A percentile compares a stretch with the other conserved stretches of the same genome.
These are phyloP conservation scores for Eucalyptus erythrocorys DNA, from an alignment of 345 rosid genomes.

Conservation along the genomic window DNA sequence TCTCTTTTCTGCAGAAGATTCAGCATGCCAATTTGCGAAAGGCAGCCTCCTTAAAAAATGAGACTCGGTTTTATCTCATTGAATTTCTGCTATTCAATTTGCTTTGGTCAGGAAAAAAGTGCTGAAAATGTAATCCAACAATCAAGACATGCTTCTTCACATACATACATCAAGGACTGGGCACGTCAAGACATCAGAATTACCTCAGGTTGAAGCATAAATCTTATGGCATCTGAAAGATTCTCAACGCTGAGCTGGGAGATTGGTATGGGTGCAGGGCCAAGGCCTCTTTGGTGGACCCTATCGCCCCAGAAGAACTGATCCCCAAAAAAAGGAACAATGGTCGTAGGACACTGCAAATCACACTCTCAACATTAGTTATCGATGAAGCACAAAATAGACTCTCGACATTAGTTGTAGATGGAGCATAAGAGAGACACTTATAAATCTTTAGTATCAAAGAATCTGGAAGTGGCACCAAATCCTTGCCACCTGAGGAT, in stretches of 20 bases:
- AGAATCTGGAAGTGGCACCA: neutral
- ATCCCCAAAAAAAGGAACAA: conserved; percentile 97
- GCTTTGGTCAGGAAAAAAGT: neutral
- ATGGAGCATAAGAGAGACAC: neutral
- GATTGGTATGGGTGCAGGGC: conserved; percentile 83
- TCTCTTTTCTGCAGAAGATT: neutral
- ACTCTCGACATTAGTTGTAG: neutral
- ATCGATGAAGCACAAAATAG: neutral
- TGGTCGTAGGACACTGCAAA: conserved; percentile 87
- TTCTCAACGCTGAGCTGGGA: conserved; percentile 63
- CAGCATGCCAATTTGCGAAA: neutral
- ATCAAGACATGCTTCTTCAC: neutral
- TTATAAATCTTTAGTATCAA: neutral
- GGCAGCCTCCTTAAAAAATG: neutral
- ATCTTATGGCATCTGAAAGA: conserved; percentile 63
- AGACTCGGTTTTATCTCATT: neutral
- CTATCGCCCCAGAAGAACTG: conserved; percentile 99
- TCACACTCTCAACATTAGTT: neutral
- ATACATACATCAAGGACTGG: neutral
- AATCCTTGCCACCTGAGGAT: neutral
- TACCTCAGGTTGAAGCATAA: conserved; percentile 98
- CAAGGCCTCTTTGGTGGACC: conserved; percentile 55
- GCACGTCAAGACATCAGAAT: neutral
- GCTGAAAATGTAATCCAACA: neutral
- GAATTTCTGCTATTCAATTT: neutral